Evolutionary conservation across 768 basidiomycete genomes (phyloP).

Genomic region (Leccinum fibrillosum): DNA sequence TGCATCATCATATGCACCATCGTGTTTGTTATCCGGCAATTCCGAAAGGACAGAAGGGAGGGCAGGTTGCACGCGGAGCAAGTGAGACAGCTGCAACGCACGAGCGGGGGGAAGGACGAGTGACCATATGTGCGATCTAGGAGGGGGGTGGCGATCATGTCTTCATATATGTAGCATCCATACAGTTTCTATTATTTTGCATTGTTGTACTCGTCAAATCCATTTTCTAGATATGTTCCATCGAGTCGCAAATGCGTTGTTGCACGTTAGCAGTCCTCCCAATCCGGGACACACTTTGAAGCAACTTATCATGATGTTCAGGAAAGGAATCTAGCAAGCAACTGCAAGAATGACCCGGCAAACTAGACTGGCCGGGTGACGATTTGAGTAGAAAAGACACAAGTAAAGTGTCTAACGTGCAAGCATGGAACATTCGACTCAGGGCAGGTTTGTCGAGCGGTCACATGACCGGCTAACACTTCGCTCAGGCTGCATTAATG

Average conservation of each 20-base stretch:
- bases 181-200: background rate
- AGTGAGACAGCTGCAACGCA: slow-evolving; percentile 6
- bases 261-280: background rate
- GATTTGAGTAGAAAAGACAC: background rate
- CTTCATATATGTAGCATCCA: background rate
- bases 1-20: slow-evolving; percentile 15
- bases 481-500: no score
- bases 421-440: slow-evolving; percentile 15
- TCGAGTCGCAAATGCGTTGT: background rate
- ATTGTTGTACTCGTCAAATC: background rate
- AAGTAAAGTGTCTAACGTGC: background rate
- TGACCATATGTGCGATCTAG: slow-evolving; percentile 1
- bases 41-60: slow-evolving; percentile 21
- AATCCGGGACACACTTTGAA: background rate
- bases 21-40: slow-evolving; percentile 15
- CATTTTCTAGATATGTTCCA: background rate
- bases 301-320: no score
- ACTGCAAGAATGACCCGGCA: no score
- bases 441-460: slow-evolving; percentile 24
- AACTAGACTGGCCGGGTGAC: no score
- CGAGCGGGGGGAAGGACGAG: background rate
- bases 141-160: background rate
- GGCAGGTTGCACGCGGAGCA: slow-evolving; percentile 14
- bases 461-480: slow-evolving; percentile 14
- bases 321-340: no score